phyloP scores from a whole-genome alignment of 768 basidiomycete species.

The Auricularia sp. region DNA sequence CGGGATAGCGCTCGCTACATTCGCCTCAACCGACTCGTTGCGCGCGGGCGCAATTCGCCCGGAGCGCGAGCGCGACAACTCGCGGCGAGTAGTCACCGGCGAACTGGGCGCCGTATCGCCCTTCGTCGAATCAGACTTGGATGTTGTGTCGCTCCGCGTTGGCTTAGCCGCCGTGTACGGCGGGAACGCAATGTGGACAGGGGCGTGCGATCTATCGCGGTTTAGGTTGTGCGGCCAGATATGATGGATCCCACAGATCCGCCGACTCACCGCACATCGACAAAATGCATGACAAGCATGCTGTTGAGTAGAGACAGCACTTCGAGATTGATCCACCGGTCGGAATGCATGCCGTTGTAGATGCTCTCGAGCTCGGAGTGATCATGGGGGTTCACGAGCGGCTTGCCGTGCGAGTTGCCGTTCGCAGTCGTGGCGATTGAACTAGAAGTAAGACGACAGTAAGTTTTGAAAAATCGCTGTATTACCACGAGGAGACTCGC shows the following conservation, averaged over 20 bases:
- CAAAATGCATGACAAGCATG: constrained; percentile 49
- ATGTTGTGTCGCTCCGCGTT: not conserved
- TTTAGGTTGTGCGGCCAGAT: not conserved
- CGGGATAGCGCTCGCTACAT: not conserved
- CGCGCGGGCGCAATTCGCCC: constrained; percentile 6
- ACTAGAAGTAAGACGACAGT: not conserved
- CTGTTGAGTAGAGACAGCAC: constrained; percentile 55
- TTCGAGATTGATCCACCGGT: constrained; percentile 56
- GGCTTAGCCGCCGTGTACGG: constrained; percentile 24
- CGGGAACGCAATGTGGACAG: constrained; percentile 51
- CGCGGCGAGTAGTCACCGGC: constrained; percentile 22
- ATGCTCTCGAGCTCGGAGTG: constrained; percentile 55
- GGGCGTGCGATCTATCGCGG: constrained; percentile 35
- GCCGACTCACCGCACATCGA: constrained; percentile 31
- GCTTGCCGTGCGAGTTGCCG: constrained; percentile 3
- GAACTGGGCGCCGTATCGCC: not conserved
- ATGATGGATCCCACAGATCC: not conserved
- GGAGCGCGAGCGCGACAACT: constrained; percentile 18
- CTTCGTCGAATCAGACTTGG: not conserved
- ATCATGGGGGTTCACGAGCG: constrained; percentile 50
- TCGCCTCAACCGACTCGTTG: not conserved
- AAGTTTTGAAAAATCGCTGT: not conserved
- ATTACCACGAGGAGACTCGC: not conserved
- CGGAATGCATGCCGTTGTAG: constrained; percentile 58
- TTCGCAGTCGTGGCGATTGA: not conserved